These are phyloP conservation scores for Mortierella hygrophila DNA, from an alignment of 192 early-diverging fungal species.

Conservation along the genomic window DNA sequence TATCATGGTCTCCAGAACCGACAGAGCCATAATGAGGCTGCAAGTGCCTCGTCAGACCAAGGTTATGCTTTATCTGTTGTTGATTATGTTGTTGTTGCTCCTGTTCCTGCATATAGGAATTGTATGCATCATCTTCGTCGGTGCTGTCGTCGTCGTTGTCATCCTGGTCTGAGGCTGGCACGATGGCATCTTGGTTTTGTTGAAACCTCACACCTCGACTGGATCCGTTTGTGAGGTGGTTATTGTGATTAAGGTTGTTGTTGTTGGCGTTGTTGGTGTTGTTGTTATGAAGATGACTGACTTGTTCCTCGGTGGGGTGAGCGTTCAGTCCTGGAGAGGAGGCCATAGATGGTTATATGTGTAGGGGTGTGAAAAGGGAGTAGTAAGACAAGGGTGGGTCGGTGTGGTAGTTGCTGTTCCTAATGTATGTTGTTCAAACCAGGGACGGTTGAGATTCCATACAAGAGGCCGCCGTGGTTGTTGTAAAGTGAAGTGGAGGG, in stretches of 20 bases:
- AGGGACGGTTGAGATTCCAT: slow-evolving; percentile 16
- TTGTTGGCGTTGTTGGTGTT: slow-evolving; percentile 4
- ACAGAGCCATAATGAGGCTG: slow-evolving; percentile 18
- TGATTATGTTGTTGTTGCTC: slow-evolving; percentile 33
- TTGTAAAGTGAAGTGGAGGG: not conserved
- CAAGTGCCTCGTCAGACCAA: not conserved
- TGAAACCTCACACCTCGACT: not conserved
- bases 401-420: slow-evolving; percentile 2
- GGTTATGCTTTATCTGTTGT: slow-evolving; percentile 20
- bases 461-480: slow-evolving; percentile 5
- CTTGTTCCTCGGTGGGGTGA: not conserved
- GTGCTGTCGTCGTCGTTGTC: slow-evolving; percentile 32
- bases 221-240: slow-evolving; percentile 9
- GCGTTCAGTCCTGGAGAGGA: slow-evolving; percentile 11
- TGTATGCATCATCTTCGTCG: slow-evolving; percentile 45
- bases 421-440: slow-evolving; percentile 1
- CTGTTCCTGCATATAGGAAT: slow-evolving; percentile 48
- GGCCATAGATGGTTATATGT: slow-evolving; percentile 5
- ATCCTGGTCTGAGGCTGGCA: slow-evolving; percentile 43
- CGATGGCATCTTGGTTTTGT: slow-evolving; percentile 39
- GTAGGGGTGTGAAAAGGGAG: not conserved
- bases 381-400: not conserved
- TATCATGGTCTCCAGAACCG: not conserved
- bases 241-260: slow-evolving; percentile 14
- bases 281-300: slow-evolving; percentile 7